Evolutionary conservation across 257 asterid genomes (phyloP).

Genomic region (Gentiana dahurica): DNA sequence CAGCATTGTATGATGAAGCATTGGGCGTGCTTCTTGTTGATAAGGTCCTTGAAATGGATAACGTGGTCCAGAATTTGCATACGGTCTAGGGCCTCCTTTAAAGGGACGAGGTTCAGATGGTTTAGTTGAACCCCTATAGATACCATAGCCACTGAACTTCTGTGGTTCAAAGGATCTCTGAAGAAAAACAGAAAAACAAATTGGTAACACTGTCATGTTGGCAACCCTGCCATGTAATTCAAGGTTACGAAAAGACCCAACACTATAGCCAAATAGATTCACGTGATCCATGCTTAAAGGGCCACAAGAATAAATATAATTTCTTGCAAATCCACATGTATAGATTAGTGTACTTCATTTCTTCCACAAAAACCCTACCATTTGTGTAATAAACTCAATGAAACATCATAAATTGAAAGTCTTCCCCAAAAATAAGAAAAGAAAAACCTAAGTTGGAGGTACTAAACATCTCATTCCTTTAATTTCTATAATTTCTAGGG

Average conservation of each 20-base stretch:
- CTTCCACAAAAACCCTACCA: neutral
- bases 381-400: neutral
- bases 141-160: constrained; percentile 45
- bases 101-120: constrained; percentile 36
- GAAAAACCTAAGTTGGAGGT: no score
- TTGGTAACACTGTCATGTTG: constrained; percentile 8
- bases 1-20: constrained; percentile 42
- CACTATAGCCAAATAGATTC: no score
- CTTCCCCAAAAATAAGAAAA: no score
- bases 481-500: no score
- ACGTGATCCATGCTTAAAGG: no score
- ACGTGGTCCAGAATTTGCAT: constrained; percentile 44
- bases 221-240: neutral
- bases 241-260: no score
- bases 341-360: no score
- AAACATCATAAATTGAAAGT: no score
- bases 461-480: no score
- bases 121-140: constrained; percentile 44
- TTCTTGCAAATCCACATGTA: no score
- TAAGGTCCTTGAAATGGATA: constrained; percentile 41
- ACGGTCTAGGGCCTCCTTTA: constrained; percentile 51
- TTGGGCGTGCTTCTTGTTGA: constrained; percentile 37
- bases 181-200: constrained; percentile 7
- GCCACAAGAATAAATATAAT: no score
- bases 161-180: constrained; percentile 55